Evolutionary conservation across 192 early-diverging fungal genomes (phyloP).

Genomic region (Entomortierella lignicola): DNA sequence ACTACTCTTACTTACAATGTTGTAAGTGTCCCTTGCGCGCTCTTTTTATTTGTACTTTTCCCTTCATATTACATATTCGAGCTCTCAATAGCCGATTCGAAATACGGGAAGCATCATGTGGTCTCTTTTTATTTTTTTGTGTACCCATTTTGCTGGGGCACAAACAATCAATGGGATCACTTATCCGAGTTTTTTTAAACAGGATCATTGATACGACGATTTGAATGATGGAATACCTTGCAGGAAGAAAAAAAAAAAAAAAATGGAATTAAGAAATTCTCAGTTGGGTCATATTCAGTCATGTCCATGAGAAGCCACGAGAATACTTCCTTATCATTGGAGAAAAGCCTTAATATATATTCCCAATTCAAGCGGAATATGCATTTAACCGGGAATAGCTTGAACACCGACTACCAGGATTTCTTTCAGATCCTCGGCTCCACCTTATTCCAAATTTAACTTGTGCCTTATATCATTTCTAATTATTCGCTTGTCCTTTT

Average conservation of each 20-base stretch:
- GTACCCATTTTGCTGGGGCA: too few relatives aligned
- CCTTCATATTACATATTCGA: not conserved
- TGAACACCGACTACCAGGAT: not conserved
- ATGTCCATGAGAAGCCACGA: too few relatives aligned
- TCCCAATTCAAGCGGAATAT: constrained; percentile 9
- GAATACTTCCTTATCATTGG: not conserved
- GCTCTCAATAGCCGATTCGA: not conserved
- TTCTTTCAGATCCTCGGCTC: not conserved
- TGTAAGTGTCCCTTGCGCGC: constrained; percentile 58
- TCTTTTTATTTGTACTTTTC: not conserved
- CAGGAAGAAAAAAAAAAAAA: too few relatives aligned
- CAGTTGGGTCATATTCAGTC: too few relatives aligned
- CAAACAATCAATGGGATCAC: too few relatives aligned
- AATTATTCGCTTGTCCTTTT: not conserved
- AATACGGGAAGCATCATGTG: not conserved
- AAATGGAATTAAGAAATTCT: too few relatives aligned
- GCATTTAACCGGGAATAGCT: constrained; percentile 39
- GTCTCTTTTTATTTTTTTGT: not conserved
- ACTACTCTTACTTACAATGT: constrained; percentile 93
- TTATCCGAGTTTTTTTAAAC: too few relatives aligned
- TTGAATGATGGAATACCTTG: too few relatives aligned
- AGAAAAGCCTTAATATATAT: not conserved
- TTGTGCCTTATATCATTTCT: not conserved
- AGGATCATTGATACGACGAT: too few relatives aligned
- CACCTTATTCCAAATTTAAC: not conserved